A percentile compares a stretch with the other conserved stretches of the same genome.
Conservation (phyloP, 2,329 filamentous ascomycete species). For the Ceratocystis huliohia region DNA sequence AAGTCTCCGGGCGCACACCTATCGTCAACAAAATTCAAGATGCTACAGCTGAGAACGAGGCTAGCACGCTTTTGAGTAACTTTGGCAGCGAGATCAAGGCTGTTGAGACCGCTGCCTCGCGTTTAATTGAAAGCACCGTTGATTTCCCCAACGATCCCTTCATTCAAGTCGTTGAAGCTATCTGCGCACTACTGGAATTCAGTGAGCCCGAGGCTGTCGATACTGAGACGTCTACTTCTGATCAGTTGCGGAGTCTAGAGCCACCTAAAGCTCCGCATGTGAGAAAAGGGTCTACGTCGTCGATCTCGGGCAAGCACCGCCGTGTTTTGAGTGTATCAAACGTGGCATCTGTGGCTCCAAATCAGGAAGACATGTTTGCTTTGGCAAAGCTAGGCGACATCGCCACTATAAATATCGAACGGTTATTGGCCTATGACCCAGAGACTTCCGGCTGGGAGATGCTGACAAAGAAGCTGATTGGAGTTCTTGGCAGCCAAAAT, state of each 20-base stretch:
- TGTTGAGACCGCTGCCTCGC: constrained; percentile 73
- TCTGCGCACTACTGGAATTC: constrained; percentile 55
- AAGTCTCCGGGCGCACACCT: constrained; percentile 40
- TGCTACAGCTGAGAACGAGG: constrained; percentile 39
- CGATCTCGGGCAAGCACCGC: constrained; percentile 32
- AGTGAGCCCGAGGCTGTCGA: constrained; percentile 21
- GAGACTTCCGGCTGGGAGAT: constrained; percentile 63
- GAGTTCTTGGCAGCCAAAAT: constrained; percentile 36
- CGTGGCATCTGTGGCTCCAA: constrained; percentile 36
- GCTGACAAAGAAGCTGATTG: constrained; percentile 45
- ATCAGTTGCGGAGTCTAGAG: constrained; percentile 17
- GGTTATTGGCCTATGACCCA: constrained; percentile 56
- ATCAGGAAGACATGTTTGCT: constrained; percentile 53
- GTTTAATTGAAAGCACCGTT: constrained; percentile 80
- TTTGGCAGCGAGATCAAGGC: constrained; percentile 72
- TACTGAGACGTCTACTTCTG: constrained; percentile 10
- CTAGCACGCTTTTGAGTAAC: constrained; percentile 44
- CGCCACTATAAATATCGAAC: constrained; percentile 59
- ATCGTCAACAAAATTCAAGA: constrained; percentile 35
- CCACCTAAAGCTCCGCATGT: constrained; percentile 23
- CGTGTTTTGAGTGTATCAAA: constrained; percentile 38
- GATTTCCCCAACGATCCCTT: constrained; percentile 83
- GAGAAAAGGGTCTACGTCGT: constrained; percentile 28
- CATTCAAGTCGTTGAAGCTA: constrained; percentile 58
- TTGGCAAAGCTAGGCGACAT: constrained; percentile 62